Evolutionary conservation across 352 stramenopile genomes (phyloP), one percentile per base, ranked within the genome.

Genomic region (Plasmopara muralis): DNA sequence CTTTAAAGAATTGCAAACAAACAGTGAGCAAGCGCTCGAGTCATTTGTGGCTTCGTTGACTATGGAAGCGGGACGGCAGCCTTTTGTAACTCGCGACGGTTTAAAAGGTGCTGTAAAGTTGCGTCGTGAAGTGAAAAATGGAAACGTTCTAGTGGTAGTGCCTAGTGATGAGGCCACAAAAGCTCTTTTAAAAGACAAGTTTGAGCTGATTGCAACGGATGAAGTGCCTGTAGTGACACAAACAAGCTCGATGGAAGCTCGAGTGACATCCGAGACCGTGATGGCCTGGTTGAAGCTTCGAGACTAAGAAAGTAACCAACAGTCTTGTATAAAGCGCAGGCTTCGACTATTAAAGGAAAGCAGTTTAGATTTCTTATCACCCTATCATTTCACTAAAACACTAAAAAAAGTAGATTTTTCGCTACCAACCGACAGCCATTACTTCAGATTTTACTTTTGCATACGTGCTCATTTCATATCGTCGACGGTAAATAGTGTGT

Each of bases 111-210:
- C 64, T 47, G 50, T 64, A 10, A 59, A 74, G 29, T 60, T 87
- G 39, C 68, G 80, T 54, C 70, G 75, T 50, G 67, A 83, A 58
- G 61, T 87, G 35, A 62, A 73, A 33, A 51, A 34, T 3, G 72
- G 73, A n/a, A 64, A 83, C 34, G 62, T 82, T 44, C 61, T 86
- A 54, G 72, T 87, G 33, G 72, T 85, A 42, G 59, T 89, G 13
- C 65, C 69, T 15, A 55, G 45, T 25, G 63, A 79, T 30, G 53
- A 66, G 34, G 70, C 67, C 9, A 68, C 67, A 18, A 38, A 34
- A 5, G 57, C 47, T 1, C 50, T 64, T 42, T 62, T 85, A 13
- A 45, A 56, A 29, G 44, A 41, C 25, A 75, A 72, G 16, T 86
- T 83, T 46, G 55, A 67, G 43, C 47, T 85, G 25, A 47, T 85